Conservation (phyloP, 768 basidiomycete genomes). For the Lactarius tabidus region DNA sequence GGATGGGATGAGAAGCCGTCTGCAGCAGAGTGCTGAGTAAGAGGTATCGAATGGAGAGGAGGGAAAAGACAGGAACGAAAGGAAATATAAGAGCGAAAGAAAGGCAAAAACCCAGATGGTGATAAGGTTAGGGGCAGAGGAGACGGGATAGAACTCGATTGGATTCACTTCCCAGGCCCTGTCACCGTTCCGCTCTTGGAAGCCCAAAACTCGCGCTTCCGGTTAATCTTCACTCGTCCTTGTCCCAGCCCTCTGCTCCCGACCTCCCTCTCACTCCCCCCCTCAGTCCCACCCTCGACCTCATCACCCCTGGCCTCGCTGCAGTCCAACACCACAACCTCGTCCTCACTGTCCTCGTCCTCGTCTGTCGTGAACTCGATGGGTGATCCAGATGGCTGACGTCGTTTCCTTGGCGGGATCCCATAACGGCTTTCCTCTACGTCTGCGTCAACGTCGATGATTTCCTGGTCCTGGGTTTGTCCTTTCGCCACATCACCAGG, state of each 20-base stretch:
- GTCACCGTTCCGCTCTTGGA: constrained; percentile 40
- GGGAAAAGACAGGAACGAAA: constrained; percentile 7
- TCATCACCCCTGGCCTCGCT: constrained; percentile 14
- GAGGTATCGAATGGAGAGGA: not conserved
- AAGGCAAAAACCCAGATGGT: not conserved
- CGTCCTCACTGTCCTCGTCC: constrained; percentile 39
- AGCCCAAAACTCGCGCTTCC: constrained; percentile 53
- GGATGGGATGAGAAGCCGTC: not conserved
- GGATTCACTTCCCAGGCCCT: not conserved
- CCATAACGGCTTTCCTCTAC: constrained; percentile 50
- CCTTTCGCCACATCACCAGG: constrained; percentile 4
- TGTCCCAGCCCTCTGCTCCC: not conserved
- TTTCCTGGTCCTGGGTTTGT: constrained; percentile 8
- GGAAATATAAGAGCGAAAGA: constrained; percentile 8
- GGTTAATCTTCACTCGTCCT: constrained; percentile 32
- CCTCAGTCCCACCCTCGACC: constrained; percentile 18
- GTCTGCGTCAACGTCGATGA: constrained; percentile 31
- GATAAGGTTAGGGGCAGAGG: constrained; percentile 7
- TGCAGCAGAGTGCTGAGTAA: not conserved
- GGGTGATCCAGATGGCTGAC: constrained; percentile 35
- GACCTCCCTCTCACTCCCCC: constrained; percentile 22
- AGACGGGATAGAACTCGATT: too few species aligned
- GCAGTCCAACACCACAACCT: constrained; percentile 21
- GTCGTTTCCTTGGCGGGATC: constrained; percentile 45
- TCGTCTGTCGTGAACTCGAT: constrained; percentile 52